These are phyloP conservation scores for Phytophthora pini DNA, from an alignment of 352 stramenopile genomes.

Conservation along the genomic window DNA sequence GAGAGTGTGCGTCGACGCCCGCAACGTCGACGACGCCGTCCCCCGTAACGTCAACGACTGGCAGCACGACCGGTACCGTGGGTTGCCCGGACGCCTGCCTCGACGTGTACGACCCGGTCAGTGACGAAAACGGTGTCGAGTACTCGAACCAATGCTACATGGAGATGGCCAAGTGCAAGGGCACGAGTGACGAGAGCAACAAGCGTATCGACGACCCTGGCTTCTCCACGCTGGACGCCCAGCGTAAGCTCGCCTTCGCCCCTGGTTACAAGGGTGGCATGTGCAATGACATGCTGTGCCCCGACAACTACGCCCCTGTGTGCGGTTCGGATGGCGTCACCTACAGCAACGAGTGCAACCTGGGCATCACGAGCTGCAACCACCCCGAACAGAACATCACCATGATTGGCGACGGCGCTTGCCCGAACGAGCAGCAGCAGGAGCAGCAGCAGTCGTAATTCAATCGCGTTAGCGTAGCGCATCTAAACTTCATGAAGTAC, in stretches of 20 bases:
- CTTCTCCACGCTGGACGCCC: constrained; percentile 5
- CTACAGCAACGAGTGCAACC: constrained; percentile 40
- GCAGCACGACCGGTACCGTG: not conserved
- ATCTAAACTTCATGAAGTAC: no score
- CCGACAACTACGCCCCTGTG: constrained; percentile 30
- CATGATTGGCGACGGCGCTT: not conserved
- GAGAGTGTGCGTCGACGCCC: constrained; percentile 29
- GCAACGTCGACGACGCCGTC: constrained; percentile 10
- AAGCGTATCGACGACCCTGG: constrained; percentile 2
- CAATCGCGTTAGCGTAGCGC: not conserved
- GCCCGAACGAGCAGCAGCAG: not conserved
- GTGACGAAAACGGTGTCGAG: constrained; percentile 36
- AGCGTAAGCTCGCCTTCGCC: constrained; percentile 14
- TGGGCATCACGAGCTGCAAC: constrained; percentile 31
- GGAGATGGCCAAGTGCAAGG: constrained; percentile 36
- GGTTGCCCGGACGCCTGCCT: constrained; percentile 12
- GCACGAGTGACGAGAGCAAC: constrained; percentile 11
- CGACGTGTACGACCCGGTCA: constrained; percentile 34
- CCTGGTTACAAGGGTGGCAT: constrained; percentile 13
- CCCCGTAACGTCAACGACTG: not conserved
- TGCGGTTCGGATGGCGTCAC: constrained; percentile 41
- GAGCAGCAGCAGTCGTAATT: not conserved
- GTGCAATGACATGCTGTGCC: constrained; percentile 28
- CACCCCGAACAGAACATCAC: constrained; percentile 29
- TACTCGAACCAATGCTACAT: constrained; percentile 53